Evolutionary conservation across 2,329 filamentous ascomycete species (phyloP), one percentile per base, ranked within the genome.

Genomic region (Penicillium aurantiogriseum): DNA sequence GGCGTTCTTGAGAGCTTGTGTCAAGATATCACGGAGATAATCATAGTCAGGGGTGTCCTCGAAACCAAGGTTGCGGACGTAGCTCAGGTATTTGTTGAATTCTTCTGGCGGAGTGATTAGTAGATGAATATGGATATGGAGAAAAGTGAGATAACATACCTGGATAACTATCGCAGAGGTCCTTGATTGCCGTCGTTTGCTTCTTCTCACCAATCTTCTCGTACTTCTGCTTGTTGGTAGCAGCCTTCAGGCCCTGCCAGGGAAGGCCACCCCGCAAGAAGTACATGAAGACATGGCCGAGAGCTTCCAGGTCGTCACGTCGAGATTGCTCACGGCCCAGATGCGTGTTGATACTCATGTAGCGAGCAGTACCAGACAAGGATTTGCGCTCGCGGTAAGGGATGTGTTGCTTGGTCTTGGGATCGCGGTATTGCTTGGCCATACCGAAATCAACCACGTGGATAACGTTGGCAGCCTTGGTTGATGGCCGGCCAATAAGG

Each of bases 151-250:
- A 35, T 45, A 59, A 74, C 78, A 40, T 80, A 87, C 85, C 85
- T 64, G 94, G 93, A 78, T 96, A 97, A 51, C 91, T 89, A 68
- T 97, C 92, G 74, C 93, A 97, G 17, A 99, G 85, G 69, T 99
- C 94, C 80, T 97, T 96, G 80, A 99, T 95, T 5, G 86, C 85
- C 23, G 94, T 97, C 0, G 93, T 97, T 80, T 97, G 94, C 82
- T 99, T 99, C 88, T 99, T 97, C 83, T 99, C 93, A 45, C 94
- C 94, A 77, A 99, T 99, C 84, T 97, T 97, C 80, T 99, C 94
- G 75, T 99, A 99, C 80, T 99, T 99, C 75, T 99, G 94, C 85
- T 99, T 88, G 78, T 88, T 88, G 55, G 85, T 88, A 17, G 85
- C 85, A 67, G 85, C 85, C 75, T 88, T 88, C 57, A 88, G 75